A percentile compares a stretch with the other conserved stretches of the same genome.
These are phyloP conservation scores for Penstemon eatonii DNA, from an alignment of 257 asterid genomes.

Conservation along the genomic window DNA sequence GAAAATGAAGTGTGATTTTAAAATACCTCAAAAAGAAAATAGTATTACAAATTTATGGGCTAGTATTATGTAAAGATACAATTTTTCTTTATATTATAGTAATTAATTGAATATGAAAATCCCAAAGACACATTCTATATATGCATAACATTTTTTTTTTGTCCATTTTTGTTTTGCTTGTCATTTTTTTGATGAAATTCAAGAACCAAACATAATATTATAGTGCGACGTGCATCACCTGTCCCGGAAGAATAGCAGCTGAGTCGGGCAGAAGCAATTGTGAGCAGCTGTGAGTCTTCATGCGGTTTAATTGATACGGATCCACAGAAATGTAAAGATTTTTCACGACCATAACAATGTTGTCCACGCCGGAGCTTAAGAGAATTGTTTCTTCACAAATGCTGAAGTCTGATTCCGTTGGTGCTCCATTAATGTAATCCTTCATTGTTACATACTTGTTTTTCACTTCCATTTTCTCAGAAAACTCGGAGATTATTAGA, in stretches of 20 bases:
- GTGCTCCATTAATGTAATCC: constrained; percentile 2
- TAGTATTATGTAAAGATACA: too few relatives aligned
- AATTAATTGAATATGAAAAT: too few relatives aligned
- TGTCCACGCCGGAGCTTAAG: constrained; percentile 7
- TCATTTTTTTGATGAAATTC: too few relatives aligned
- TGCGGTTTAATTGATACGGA: constrained; percentile 47
- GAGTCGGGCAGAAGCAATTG: constrained; percentile 27
- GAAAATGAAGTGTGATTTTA: too few relatives aligned
- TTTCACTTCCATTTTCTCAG: background rate
- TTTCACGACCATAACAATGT: constrained; percentile 32
- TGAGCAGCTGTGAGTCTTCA: constrained; percentile 36
- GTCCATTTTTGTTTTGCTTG: too few relatives aligned
- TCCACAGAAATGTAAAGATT: constrained; percentile 45
- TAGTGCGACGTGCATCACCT: constrained; percentile 15
- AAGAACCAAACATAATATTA: too few relatives aligned
- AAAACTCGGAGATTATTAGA: too few relatives aligned
- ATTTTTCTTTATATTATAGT: too few relatives aligned
- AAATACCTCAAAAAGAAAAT: too few relatives aligned
- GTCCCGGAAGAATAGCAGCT: constrained; percentile 31
- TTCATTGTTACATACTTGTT: constrained; percentile 9
- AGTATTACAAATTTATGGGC: too few relatives aligned
- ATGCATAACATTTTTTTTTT: too few relatives aligned
- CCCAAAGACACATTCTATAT: too few relatives aligned
- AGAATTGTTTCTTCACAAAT: constrained; percentile 16
- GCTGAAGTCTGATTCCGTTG: constrained; percentile 9